Evolutionary conservation across 768 basidiomycete genomes (phyloP).

Genomic region (Hypsizygus marmoreus): DNA sequence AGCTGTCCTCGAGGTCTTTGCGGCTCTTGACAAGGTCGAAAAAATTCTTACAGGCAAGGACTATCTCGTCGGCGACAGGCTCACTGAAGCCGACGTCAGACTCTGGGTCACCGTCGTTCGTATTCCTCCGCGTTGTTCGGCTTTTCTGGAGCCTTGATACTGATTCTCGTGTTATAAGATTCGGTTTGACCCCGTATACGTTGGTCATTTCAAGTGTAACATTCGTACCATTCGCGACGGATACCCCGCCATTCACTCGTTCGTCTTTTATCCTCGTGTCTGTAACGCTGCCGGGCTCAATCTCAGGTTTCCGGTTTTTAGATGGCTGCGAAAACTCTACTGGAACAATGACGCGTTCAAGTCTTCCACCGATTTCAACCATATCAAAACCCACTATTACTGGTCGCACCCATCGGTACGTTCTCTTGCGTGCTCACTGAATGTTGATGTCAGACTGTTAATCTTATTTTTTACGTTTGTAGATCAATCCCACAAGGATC

Average conservation of each 20-base stretch:
- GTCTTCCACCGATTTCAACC: conserved; percentile 84
- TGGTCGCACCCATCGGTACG: conserved; percentile 57
- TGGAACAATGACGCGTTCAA: conserved; percentile 91
- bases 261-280: too few relatives aligned
- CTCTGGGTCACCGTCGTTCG: conserved; percentile 88
- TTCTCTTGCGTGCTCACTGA: conserved; percentile 6
- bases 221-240: conserved; percentile 79
- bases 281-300: too few relatives aligned
- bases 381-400: conserved; percentile 80
- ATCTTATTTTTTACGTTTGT: conserved; percentile 1
- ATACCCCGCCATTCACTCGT: conserved; percentile 41
- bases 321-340: conserved; percentile 87
- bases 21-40: conserved; percentile 79
- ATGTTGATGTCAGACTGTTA: conserved; percentile 1
- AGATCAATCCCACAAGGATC: conserved; percentile 81
- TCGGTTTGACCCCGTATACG: conserved; percentile 88
- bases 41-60: conserved; percentile 75
- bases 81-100: conserved; percentile 84
- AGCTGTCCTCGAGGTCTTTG: conserved; percentile 73
- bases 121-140: conserved; percentile 1
- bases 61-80: conserved; percentile 74
- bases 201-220: conserved; percentile 93
- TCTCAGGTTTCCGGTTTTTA: conserved; percentile 23
- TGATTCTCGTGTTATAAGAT: conserved; percentile 40
- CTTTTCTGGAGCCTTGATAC: not conserved